Evolutionary conservation across 2,329 filamentous ascomycete species (phyloP).

Genomic region (Xylariaceae sp.): DNA sequence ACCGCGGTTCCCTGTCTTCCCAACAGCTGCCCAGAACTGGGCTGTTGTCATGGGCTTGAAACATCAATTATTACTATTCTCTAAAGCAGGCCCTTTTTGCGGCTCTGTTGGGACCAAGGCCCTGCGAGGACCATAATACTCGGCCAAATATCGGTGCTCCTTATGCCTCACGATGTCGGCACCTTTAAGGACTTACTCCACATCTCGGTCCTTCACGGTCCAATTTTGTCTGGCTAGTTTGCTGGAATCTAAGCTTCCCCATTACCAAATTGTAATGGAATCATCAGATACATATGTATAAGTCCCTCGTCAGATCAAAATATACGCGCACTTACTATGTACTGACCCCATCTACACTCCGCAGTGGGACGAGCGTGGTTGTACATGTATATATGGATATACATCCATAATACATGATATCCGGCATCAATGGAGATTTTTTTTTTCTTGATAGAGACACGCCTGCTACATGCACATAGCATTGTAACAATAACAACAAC

Average conservation of each 20-base stretch:
- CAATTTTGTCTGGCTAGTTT: constrained; percentile 22
- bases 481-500: neutral
- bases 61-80: constrained; percentile 12
- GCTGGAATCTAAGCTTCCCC: neutral
- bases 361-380: constrained; percentile 13
- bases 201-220: constrained; percentile 31
- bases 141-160: constrained; percentile 33
- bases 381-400: no score
- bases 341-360: constrained; percentile 11
- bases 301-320: constrained; percentile 2
- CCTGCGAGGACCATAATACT: constrained; percentile 21
- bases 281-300: neutral
- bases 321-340: no score
- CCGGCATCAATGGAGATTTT: constrained; percentile 10
- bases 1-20: constrained; percentile 11
- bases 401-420: constrained; percentile 20
- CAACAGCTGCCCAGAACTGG: no score
- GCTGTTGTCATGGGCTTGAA: constrained; percentile 12
- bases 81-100: constrained; percentile 6
- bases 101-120: constrained; percentile 21
- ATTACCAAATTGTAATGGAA: neutral
- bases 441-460: constrained; percentile 20
- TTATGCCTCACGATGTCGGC: constrained; percentile 22
- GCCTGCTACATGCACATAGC: constrained; percentile 2
- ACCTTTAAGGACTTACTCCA: constrained; percentile 31